phyloP scores from a whole-genome alignment of 768 basidiomycete species.

The Austroboletus festivus region DNA sequence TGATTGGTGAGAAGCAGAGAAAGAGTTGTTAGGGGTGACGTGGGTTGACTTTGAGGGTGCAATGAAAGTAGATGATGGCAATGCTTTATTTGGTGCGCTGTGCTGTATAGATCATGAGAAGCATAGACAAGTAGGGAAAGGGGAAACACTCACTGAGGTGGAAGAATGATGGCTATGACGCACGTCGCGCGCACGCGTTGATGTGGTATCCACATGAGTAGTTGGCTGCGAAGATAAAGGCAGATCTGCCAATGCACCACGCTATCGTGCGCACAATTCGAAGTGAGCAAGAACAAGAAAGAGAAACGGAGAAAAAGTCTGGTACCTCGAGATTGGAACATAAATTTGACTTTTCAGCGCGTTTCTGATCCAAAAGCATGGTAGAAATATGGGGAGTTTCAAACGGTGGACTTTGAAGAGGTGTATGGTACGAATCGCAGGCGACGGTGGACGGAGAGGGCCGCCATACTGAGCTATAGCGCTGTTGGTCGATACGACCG shows the following conservation, averaged over 20 bases:
- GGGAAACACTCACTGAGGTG: too few relatives aligned
- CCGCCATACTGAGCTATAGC: constrained; percentile 6
- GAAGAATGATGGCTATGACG: too few relatives aligned
- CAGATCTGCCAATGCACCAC: too few relatives aligned
- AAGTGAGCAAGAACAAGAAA: constrained; percentile 2
- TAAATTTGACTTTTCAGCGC: constrained; percentile 3
- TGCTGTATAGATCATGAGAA: constrained; percentile 10
- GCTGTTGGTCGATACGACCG: constrained; percentile 9
- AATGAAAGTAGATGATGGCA: background rate
- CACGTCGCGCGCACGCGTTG: too few relatives aligned
- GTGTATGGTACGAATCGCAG: constrained; percentile 11
- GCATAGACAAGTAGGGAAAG: background rate
- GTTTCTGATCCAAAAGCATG: constrained; percentile 4
- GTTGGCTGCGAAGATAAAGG: too few relatives aligned
- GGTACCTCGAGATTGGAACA: constrained; percentile 13
- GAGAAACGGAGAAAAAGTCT: background rate
- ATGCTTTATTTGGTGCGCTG: background rate
- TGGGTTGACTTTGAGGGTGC: background rate
- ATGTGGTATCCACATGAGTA: too few relatives aligned
- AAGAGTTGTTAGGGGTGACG: too few relatives aligned
- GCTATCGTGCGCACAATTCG: background rate
- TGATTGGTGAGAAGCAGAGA: too few relatives aligned
- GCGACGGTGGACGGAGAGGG: constrained; percentile 9
- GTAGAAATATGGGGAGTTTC: background rate
- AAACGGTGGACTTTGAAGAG: background rate